Evolutionary conservation across 768 basidiomycete genomes (phyloP).

Genomic region (Clitopilus passeckerianus): DNA sequence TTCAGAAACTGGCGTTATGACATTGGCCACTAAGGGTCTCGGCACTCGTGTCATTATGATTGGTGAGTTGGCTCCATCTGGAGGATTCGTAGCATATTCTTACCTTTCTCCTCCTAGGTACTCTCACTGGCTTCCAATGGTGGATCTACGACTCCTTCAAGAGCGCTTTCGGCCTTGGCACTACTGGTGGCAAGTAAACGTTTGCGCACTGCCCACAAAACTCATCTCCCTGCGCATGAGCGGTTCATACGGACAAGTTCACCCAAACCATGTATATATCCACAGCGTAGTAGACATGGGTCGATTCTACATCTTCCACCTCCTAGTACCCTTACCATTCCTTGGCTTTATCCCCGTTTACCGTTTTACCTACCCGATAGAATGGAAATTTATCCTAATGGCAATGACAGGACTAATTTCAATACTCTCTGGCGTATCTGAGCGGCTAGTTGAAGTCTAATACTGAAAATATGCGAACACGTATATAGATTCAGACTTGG

Average conservation of each 20-base stretch:
- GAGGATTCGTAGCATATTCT: neutral
- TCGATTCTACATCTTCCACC: neutral
- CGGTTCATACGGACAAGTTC: neutral
- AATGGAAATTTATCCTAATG: neutral
- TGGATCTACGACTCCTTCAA: conserved; percentile 94
- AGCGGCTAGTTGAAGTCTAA: neutral
- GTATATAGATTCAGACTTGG: too few species aligned
- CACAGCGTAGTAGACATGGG: neutral
- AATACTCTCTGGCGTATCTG: neutral
- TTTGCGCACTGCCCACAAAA: neutral
- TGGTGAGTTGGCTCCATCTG: conserved; percentile 34
- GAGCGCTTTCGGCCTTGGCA: conserved; percentile 77
- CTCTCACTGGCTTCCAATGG: conserved; percentile 80
- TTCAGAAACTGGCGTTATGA: conserved; percentile 58
- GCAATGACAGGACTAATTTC: neutral
- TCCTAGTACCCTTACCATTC: neutral
- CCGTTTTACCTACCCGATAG: neutral
- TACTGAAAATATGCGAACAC: too few species aligned
- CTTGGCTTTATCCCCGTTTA: neutral
- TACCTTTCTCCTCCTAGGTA: conserved; percentile 18
- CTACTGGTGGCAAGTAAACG: conserved; percentile 81
- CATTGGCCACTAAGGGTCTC: conserved; percentile 80
- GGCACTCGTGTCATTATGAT: conserved; percentile 87
- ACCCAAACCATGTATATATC: neutral
- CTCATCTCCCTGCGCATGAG: neutral